phyloP scores from a whole-genome alignment of 305 asterid genomes.

The Lippia alba region DNA sequence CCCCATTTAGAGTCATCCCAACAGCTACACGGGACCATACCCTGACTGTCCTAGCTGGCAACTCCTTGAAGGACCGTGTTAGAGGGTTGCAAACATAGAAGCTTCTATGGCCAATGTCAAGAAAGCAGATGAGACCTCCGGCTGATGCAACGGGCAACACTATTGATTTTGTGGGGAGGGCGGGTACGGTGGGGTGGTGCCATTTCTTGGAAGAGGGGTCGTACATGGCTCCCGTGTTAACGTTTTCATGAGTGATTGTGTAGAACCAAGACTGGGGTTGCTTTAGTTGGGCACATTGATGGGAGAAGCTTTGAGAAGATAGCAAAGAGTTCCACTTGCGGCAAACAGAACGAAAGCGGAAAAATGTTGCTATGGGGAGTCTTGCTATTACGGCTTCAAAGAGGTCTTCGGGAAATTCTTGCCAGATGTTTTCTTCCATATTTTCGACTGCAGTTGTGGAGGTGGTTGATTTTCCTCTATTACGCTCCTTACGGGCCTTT shows the following conservation, averaged over 20 bases:
- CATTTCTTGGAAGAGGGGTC: constrained; percentile 77
- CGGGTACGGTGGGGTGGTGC: constrained; percentile 88
- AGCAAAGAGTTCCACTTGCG: constrained; percentile 83
- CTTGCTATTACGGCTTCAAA: constrained; percentile 92
- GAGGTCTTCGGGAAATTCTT: constrained; percentile 95
- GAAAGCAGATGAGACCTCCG: constrained; percentile 97
- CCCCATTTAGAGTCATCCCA: constrained; percentile 71
- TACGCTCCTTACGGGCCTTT: constrained; percentile 72
- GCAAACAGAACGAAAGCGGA: constrained; percentile 84
- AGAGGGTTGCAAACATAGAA: constrained; percentile 92
- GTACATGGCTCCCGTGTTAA: constrained; percentile 85
- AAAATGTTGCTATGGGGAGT: constrained; percentile 82
- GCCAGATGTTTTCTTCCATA: constrained; percentile 83
- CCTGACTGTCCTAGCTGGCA: constrained; percentile 83
- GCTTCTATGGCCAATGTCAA: constrained; percentile 88
- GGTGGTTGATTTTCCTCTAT: constrained; percentile 51
- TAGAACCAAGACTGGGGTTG: constrained; percentile 81
- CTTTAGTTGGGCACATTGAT: constrained; percentile 65
- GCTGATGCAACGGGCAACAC: constrained; percentile 95
- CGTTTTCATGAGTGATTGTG: constrained; percentile 85
- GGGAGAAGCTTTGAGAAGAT: constrained; percentile 79
- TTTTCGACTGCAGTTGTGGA: constrained; percentile 48
- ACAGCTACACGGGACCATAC: constrained; percentile 96
- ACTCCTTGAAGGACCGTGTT: constrained; percentile 80
- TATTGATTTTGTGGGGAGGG: constrained; percentile 70